phyloP scores from a whole-genome alignment of 176 grass and related monocot species.

The Poa pratensis region DNA sequence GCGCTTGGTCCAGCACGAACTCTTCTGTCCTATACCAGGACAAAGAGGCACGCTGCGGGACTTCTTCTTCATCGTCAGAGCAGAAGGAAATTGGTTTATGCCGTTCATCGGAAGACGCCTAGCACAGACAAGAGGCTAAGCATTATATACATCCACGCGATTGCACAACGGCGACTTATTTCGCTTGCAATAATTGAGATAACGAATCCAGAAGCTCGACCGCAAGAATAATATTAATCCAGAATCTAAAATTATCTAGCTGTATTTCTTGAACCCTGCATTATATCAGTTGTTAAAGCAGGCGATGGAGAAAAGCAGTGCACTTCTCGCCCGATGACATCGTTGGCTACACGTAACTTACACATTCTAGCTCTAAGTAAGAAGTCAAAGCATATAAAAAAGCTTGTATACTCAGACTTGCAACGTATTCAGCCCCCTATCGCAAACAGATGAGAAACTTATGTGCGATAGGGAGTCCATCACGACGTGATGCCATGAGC shows the following conservation, averaged over 20 bases:
- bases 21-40: neutral
- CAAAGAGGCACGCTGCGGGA: neutral
- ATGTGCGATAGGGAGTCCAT: too few species aligned
- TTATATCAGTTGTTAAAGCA: constrained; percentile 3
- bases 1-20: neutral
- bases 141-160: neutral
- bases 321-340: constrained; percentile 33
- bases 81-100: neutral
- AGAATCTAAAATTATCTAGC: constrained; percentile 18
- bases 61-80: neutral
- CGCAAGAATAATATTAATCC: neutral
- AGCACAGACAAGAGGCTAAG: neutral
- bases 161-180: neutral
- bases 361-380: neutral
- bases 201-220: neutral
- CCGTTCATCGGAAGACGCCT: neutral
- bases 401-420: neutral
- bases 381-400: constrained; percentile 39
- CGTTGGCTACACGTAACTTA: neutral
- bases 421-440: too few species aligned
- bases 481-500: too few species aligned
- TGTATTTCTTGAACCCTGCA: neutral
- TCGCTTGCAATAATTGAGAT: constrained; percentile 1
- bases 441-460: too few species aligned
- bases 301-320: neutral